Evolutionary conservation across 2,329 filamentous ascomycete species (phyloP).

Genomic region (Aspergillus calidoustus): DNA sequence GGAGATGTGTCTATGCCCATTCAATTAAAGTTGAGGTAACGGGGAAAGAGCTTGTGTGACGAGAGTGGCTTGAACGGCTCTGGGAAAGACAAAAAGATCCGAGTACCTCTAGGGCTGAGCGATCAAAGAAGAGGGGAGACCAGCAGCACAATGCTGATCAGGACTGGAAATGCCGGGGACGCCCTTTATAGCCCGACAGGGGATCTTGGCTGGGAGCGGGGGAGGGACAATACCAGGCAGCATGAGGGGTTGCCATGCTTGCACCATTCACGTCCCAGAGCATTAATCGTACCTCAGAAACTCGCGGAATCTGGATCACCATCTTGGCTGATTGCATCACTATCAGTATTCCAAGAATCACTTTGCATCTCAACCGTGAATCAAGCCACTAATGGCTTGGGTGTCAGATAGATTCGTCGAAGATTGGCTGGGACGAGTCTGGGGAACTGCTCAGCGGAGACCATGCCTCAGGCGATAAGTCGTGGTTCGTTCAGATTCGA

Average conservation of each 20-base stretch:
- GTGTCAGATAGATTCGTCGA: not conserved
- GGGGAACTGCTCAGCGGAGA: conserved; percentile 14
- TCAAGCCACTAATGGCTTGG: conserved; percentile 24
- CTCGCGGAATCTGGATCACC: conserved; percentile 18
- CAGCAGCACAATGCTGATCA: not conserved
- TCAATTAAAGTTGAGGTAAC: conserved; percentile 34
- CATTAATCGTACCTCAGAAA: conserved; percentile 9
- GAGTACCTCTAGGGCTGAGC: conserved; percentile 6
- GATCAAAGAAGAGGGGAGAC: not conserved
- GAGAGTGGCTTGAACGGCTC: not conserved
- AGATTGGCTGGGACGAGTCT: conserved; percentile 14
- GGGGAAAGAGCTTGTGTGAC: conserved; percentile 5
- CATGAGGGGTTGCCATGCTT: conserved; percentile 23
- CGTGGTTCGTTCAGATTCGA: conserved; percentile 1
- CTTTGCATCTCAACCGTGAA: conserved; percentile 8
- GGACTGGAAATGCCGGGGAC: not conserved
- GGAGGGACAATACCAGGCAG: conserved; percentile 6
- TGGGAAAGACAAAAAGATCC: not conserved
- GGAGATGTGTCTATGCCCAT: conserved; percentile 45
- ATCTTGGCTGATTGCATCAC: conserved; percentile 27
- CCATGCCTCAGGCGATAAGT: not conserved
- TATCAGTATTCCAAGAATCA: conserved; percentile 3
- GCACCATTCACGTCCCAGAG: conserved; percentile 11
- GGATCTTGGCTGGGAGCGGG: conserved; percentile 1
- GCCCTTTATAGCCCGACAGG: conserved; percentile 14